Conservation (phyloP, 768 basidiomycete genomes). For the Mycena chlorophos region DNA sequence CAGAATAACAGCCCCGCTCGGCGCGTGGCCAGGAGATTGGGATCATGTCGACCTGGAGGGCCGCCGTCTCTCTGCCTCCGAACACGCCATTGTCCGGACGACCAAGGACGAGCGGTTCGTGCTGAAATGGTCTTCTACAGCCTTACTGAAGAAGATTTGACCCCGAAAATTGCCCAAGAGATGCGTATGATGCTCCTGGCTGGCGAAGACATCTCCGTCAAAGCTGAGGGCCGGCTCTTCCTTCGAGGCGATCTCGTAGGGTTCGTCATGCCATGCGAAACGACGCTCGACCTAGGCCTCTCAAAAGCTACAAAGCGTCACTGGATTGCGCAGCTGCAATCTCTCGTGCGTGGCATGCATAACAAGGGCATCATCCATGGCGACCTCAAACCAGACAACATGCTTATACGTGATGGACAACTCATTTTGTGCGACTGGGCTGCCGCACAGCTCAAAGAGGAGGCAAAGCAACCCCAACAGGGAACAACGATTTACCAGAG, state of each 20-base stretch:
- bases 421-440: slow-evolving; percentile 20
- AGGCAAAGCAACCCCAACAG: slow-evolving; percentile 1
- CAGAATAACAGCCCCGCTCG: background rate
- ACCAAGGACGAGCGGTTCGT: background rate
- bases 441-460: slow-evolving; percentile 13
- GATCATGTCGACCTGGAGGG: background rate
- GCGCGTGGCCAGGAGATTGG: slow-evolving; percentile 3
- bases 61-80: slow-evolving; percentile 3
- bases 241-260: background rate
- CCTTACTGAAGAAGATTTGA: background rate
- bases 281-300: background rate
- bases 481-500: slow-evolving; percentile 14
- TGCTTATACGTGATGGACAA: slow-evolving; percentile 18
- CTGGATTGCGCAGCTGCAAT: background rate
- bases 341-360: slow-evolving; percentile 14
- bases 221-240: slow-evolving; percentile 28
- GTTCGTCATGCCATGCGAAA: slow-evolving; percentile 5
- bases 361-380: slow-evolving; percentile 25
- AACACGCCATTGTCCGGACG: background rate
- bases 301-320: background rate
- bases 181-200: slow-evolving; percentile 8
- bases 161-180: background rate
- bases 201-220: slow-evolving; percentile 2
- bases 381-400: slow-evolving; percentile 23
- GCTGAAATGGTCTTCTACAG: background rate